phyloP scores from a whole-genome alignment of 2,329 filamentous ascomycete genomes.

The Tolypocladium tundrense region DNA sequence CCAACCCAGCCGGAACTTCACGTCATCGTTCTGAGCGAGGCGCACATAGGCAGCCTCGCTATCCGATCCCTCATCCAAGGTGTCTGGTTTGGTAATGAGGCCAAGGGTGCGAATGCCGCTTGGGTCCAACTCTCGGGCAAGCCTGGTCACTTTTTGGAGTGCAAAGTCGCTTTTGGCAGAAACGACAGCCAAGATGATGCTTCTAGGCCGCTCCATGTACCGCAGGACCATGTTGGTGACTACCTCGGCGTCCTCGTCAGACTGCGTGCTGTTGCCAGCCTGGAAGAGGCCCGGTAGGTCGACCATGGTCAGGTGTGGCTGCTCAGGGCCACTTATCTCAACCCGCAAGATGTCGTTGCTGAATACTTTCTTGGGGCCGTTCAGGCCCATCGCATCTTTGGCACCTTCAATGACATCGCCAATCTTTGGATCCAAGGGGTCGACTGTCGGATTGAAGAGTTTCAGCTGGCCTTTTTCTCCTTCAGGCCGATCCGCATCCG shows the following conservation, averaged over 20 bases:
- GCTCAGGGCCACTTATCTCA: slow-evolving; percentile 35
- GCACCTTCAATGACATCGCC: slow-evolving; percentile 26
- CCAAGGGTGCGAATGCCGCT: slow-evolving; percentile 36
- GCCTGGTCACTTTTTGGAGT: slow-evolving; percentile 44
- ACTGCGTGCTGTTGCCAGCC: slow-evolving; percentile 34
- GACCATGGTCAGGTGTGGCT: slow-evolving; percentile 45
- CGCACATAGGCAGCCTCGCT: slow-evolving; percentile 28
- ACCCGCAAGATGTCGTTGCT: slow-evolving; percentile 35
- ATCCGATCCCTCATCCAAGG: slow-evolving; percentile 18
- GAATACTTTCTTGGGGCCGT: slow-evolving; percentile 24
- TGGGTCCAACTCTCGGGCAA: slow-evolving; percentile 20
- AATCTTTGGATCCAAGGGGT: slow-evolving; percentile 13
- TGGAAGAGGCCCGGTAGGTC: slow-evolving; percentile 48
- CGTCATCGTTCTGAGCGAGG: slow-evolving; percentile 34
- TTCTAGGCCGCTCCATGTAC: slow-evolving; percentile 47
- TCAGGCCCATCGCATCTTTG: slow-evolving; percentile 38
- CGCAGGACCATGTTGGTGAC: slow-evolving; percentile 36
- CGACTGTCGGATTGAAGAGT: slow-evolving; percentile 14
- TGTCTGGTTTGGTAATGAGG: slow-evolving; percentile 47
- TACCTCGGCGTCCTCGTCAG: slow-evolving; percentile 28
- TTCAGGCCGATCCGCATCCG: slow-evolving; percentile 16
- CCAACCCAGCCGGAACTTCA: slow-evolving; percentile 40
- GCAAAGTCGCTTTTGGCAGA: slow-evolving; percentile 45
- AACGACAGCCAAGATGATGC: slow-evolving; percentile 50
- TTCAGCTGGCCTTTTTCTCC: slow-evolving; percentile 14